Evolutionary conservation across 1,284 basidiomycete genomes (phyloP).

Genomic region (Boletus smithii): DNA sequence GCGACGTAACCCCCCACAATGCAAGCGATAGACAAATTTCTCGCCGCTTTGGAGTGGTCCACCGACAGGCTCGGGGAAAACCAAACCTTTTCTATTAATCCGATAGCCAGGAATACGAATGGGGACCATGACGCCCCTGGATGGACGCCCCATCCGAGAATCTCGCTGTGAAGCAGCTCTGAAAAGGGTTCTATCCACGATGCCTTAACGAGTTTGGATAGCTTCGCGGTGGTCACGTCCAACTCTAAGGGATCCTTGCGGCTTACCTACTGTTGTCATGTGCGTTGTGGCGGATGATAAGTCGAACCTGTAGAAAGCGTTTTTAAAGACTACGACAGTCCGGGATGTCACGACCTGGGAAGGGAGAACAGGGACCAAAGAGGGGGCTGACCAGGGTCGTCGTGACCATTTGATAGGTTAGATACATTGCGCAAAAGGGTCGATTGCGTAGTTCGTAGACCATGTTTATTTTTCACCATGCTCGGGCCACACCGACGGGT

Average conservation of each 20-base stretch:
- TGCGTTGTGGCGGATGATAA: constrained; percentile 8
- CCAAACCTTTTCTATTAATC: constrained; percentile 1
- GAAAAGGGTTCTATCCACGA: constrained; percentile 9
- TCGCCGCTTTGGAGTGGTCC: neutral
- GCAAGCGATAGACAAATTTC: constrained; percentile 4
- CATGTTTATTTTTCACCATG: constrained; percentile 6
- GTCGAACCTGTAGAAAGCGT: constrained; percentile 1
- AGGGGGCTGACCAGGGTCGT: constrained; percentile 7
- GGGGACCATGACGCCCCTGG: constrained; percentile 1
- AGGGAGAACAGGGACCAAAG: constrained; percentile 13
- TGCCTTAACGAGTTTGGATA: constrained; percentile 5
- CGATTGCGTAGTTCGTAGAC: constrained; percentile 13
- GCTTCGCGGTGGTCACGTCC: constrained; percentile 2
- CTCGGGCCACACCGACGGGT: constrained; percentile 1
- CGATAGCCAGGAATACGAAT: constrained; percentile 4
- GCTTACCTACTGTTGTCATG: constrained; percentile 10
- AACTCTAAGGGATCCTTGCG: constrained; percentile 9
- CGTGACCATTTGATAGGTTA: constrained; percentile 7
- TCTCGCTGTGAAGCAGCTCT: constrained; percentile 2
- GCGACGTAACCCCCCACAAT: constrained; percentile 5
- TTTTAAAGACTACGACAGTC: constrained; percentile 1
- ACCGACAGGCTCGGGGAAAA: neutral
- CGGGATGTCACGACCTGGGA: constrained; percentile 8
- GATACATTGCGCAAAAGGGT: constrained; percentile 12
- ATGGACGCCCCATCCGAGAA: constrained; percentile 6